phyloP scores from a whole-genome alignment of 345 rosid species.

The Brassica cretica region DNA sequence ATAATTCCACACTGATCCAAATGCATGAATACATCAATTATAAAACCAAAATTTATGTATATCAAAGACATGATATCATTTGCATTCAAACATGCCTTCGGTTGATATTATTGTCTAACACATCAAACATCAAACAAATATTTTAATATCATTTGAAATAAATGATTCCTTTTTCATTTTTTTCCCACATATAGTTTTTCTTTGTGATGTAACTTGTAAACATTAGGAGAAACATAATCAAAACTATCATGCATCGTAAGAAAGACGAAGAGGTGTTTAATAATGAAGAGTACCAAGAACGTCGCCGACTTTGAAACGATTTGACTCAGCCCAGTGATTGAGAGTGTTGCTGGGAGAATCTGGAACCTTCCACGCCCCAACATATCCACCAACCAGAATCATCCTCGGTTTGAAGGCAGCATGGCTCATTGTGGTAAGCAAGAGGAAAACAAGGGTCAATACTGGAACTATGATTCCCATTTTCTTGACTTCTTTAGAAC shows the following conservation, averaged over 20 bases:
- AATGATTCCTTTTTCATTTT: neutral
- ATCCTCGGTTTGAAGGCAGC: conserved; percentile 39
- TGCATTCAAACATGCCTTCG: neutral
- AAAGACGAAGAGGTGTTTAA: neutral
- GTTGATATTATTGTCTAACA: neutral
- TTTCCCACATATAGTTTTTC: neutral
- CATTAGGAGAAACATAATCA: neutral
- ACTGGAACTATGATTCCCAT: conserved; percentile 27
- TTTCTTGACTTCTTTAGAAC: neutral
- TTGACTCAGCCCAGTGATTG: conserved; percentile 47
- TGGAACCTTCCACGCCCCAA: conserved; percentile 59
- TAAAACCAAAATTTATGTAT: neutral
- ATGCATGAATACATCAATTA: conserved; percentile 19
- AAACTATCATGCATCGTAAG: neutral
- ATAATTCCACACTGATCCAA: conserved; percentile 48
- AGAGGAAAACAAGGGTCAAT: conserved; percentile 31
- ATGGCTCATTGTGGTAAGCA: conserved; percentile 38
- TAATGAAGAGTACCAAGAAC: conserved; percentile 37
- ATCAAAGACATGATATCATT: neutral
- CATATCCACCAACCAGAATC: conserved; percentile 56
- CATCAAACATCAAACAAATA: neutral
- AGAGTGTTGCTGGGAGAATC: conserved; percentile 40
- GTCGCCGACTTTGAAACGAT: conserved; percentile 52
- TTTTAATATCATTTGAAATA: neutral
- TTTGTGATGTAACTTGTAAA: neutral